Base-by-base conservation (phyloP, 2,329 filamentous ascomycete genomes). In the Aspergillus viridinutans region DNA sequence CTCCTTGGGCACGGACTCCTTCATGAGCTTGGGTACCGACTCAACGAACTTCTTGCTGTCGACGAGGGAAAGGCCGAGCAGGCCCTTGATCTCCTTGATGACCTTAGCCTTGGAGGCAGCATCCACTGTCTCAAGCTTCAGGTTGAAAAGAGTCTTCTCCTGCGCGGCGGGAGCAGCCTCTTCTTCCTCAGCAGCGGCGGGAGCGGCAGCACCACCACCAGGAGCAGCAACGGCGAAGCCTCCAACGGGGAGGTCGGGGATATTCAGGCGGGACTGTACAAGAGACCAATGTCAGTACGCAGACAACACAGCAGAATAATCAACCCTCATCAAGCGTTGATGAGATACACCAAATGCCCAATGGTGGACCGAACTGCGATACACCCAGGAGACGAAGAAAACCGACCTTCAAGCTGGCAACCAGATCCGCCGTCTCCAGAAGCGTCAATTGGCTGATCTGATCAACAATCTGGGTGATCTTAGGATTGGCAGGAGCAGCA, bases 1-100 rank as follows among this genome's bases (percentile, higher is more conserved):
- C 72, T 99, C 94, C 85, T 99, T 99, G 63, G 93, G 90, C 66
- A 99, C 92, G 52, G 90, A 92, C 80, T 99, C 94, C 87, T 97
- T 97, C 90, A 99, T 90, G 77, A 90, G 81, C 88, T 99, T 99
- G 63, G 94, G 94, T 67, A 90, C 92, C 73, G 90, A 91, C 84
- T 99, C 94, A 65, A 99, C 94, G 72, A 99, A 99, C 83, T 99
- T 99, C 89, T 99, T 99, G 80, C 90, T 96, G 79, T 99, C 94
- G 67, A 99, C 95, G 81, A 99, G 84, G 75, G 90, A 95, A 73
- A 99, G 80, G 47, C 94, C 94, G 59, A 99, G 82, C 85, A 99
- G 83, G 71, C 86, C 87, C 87, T 99, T 99, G 81, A 99, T 85
- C 82, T 99, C 94, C 85, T 99, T 99, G 84, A 99, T 99, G 70